A percentile compares a stretch with the other conserved stretches of the same genome.
Conservation (phyloP, 805 yeast species). For the Danielia oregonensis region DNA sequence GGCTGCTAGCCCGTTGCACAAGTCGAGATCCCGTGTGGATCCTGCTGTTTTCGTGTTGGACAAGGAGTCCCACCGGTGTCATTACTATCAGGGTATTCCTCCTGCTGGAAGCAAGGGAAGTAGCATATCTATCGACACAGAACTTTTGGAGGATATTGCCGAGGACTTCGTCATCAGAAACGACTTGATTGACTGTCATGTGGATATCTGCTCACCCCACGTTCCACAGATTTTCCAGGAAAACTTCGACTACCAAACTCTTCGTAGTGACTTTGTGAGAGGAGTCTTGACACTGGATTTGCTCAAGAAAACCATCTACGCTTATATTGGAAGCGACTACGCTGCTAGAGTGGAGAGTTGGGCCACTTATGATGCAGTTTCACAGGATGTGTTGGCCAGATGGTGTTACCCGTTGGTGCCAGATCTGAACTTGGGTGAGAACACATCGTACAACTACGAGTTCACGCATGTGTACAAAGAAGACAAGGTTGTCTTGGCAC, state of each 20-base stretch:
- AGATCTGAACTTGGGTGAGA: conserved; percentile 70
- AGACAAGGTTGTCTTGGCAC: conserved; percentile 82
- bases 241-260: conserved; percentile 87
- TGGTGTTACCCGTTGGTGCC: conserved; percentile 93
- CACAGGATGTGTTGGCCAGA: conserved; percentile 85
- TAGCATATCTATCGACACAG: conserved; percentile 70
- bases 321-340: conserved; percentile 73
- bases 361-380: conserved; percentile 87
- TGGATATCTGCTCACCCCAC: conserved; percentile 90
- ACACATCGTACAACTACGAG: conserved; percentile 75
- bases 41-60: conserved; percentile 86
- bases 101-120: conserved; percentile 37
- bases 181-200: conserved; percentile 93
- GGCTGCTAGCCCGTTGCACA: conserved; percentile 78
- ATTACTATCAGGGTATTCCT: conserved; percentile 80
- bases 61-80: conserved; percentile 66
- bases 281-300: conserved; percentile 91
- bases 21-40: conserved; percentile 75
- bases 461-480: conserved; percentile 88
- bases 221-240: conserved; percentile 96
- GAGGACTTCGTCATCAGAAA: conserved; percentile 76
- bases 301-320: conserved; percentile 84
- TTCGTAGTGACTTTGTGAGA: conserved; percentile 82
- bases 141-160: conserved; percentile 69
- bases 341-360: conserved; percentile 96